Percentiles rank a stretch among this genome's conserved stretches.
phyloP scores from a whole-genome alignment of 2,329 filamentous ascomycete species.

The Aaosphaeria pasadenensis region DNA sequence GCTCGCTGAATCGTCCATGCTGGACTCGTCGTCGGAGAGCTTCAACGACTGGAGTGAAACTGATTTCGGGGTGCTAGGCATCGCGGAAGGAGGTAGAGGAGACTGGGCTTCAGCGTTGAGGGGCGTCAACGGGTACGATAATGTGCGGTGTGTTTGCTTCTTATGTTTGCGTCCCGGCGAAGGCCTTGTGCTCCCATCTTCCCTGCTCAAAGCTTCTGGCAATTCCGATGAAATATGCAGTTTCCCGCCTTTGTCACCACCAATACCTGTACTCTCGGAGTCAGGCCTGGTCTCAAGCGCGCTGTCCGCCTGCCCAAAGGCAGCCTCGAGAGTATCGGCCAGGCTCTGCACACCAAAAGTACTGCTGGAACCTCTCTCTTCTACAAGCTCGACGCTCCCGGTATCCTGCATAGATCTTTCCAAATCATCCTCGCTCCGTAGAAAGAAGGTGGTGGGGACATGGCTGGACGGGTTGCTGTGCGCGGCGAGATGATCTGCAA shows the following conservation, averaged over 20 bases:
- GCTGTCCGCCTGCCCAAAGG: slow-evolving; percentile 31
- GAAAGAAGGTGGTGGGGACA: slow-evolving; percentile 58
- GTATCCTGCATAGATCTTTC: slow-evolving; percentile 35
- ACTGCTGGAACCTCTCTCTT: slow-evolving; percentile 36
- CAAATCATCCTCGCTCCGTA: slow-evolving; percentile 53
- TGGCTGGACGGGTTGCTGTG: slow-evolving; percentile 21
- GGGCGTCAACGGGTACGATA: slow-evolving; percentile 22
- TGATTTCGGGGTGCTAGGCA: slow-evolving; percentile 60
- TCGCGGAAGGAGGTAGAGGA: slow-evolving; percentile 47
- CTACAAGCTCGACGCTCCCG: slow-evolving; percentile 1
- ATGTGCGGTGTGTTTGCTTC: slow-evolving; percentile 19
- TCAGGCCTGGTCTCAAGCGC: background rate
- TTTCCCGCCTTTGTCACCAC: background rate
- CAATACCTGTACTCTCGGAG: slow-evolving; percentile 8
- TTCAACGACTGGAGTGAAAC: slow-evolving; percentile 57
- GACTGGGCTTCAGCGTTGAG: slow-evolving; percentile 30
- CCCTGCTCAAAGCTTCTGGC: slow-evolving; percentile 12
- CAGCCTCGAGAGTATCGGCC: slow-evolving; percentile 49
- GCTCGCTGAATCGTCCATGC: slow-evolving; percentile 54
- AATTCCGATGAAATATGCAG: slow-evolving; percentile 12
- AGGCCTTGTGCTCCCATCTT: slow-evolving; percentile 4
- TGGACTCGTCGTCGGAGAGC: slow-evolving; percentile 56
- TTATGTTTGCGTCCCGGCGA: slow-evolving; percentile 18
- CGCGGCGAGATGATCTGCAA: slow-evolving; percentile 24
- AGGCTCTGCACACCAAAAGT: slow-evolving; percentile 59